phyloP scores from a whole-genome alignment of 2,329 filamentous ascomycete species.

The Gnomoniopsis sp. region DNA sequence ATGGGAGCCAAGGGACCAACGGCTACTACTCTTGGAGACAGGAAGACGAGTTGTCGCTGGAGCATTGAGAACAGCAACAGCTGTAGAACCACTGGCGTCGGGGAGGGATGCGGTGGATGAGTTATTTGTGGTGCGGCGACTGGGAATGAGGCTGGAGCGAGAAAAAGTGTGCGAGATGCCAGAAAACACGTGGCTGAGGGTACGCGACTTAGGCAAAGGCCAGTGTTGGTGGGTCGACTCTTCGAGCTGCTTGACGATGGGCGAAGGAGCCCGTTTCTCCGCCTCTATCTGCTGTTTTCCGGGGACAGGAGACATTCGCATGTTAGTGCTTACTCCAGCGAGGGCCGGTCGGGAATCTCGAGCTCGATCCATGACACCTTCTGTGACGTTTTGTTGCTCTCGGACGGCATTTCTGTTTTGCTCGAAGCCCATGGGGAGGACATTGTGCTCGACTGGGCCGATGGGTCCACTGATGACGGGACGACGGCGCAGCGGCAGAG shows the following conservation, averaged over 20 bases:
- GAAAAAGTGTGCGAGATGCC: constrained; percentile 14
- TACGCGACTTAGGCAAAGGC: constrained; percentile 10
- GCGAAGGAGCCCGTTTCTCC: not conserved
- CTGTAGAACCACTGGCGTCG: constrained; percentile 9
- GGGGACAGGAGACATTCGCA: not conserved
- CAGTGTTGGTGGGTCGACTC: not conserved
- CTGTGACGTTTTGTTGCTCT: not conserved
- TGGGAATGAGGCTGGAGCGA: constrained; percentile 9
- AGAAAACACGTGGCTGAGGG: constrained; percentile 10
- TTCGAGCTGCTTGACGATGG: not conserved
- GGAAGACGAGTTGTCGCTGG: not conserved
- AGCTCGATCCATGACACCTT: not conserved
- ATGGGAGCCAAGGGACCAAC: constrained; percentile 4
- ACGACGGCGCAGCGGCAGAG: constrained; percentile 8
- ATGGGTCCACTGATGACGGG: constrained; percentile 16
- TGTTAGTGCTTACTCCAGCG: not conserved
- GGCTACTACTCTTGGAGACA: constrained; percentile 4
- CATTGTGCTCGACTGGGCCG: constrained; percentile 12
- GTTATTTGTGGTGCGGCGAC: constrained; percentile 2
- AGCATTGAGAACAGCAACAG: not conserved
- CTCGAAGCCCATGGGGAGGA: not conserved
- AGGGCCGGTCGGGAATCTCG: not conserved
- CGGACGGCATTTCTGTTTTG: not conserved
- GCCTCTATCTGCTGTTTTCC: not conserved
- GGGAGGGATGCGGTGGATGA: constrained; percentile 7